These are phyloP conservation scores for Xylogone sp. DNA, from an alignment of 2,329 filamentous ascomycete genomes.

Conservation along the genomic window DNA sequence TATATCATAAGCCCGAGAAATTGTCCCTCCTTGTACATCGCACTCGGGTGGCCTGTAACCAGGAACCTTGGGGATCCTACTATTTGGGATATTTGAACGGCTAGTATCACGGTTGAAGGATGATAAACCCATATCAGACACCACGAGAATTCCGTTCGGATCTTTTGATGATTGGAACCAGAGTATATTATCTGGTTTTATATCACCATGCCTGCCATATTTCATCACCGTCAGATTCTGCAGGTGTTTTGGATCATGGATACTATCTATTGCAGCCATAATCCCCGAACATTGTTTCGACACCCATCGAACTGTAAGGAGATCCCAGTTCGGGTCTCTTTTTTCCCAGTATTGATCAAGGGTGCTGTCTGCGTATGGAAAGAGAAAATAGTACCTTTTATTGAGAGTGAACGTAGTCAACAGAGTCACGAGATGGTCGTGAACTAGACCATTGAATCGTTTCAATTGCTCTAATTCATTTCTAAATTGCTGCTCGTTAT, in stretches of 20 bases:
- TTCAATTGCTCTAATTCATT: no score
- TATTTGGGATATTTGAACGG: conserved; percentile 2
- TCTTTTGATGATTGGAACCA: conserved; percentile 11
- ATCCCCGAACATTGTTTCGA: conserved; percentile 4
- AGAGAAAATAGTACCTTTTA: conserved; percentile 18
- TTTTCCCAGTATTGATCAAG: conserved; percentile 16
- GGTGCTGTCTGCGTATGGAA: conserved; percentile 23
- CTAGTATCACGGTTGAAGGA: conserved; percentile 10
- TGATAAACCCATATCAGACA: conserved; percentile 21
- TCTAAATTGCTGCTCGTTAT: no score
- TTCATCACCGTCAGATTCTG: neutral
- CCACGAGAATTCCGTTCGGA: conserved; percentile 7
- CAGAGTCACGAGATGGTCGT: conserved; percentile 21
- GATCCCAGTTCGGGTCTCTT: neutral
- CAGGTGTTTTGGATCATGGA: conserved; percentile 12
- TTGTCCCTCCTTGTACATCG: conserved; percentile 3
- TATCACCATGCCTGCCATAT: conserved; percentile 25
- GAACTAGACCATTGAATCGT: conserved; percentile 5
- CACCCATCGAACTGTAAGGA: neutral
- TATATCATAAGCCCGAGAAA: conserved; percentile 20
- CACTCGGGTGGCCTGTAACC: conserved; percentile 19
- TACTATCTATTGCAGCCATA: conserved; percentile 5
- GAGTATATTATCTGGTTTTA: conserved; percentile 26
- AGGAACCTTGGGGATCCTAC: conserved; percentile 1
- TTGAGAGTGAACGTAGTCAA: conserved; percentile 15